Evolutionary conservation across 306 rosid species (phyloP).

Genomic region (Pterocarpus santalinus): DNA sequence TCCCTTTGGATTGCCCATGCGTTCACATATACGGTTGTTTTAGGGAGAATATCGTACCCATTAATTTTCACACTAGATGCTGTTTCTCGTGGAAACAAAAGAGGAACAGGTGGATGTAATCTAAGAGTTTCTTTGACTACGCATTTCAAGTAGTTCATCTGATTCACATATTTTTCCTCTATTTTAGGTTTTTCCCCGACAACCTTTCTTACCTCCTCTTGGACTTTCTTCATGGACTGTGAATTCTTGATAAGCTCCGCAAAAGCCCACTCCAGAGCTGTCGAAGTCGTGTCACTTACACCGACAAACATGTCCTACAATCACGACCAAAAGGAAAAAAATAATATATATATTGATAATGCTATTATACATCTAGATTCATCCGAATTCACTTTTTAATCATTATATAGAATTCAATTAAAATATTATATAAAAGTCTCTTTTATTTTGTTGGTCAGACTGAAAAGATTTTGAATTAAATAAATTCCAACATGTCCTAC

Average conservation of each 20-base stretch:
- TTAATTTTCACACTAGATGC: constrained; percentile 25
- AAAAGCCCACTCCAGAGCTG: constrained; percentile 60
- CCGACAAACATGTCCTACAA: constrained; percentile 61
- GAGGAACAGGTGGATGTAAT: constrained; percentile 61
- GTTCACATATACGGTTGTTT: constrained; percentile 52
- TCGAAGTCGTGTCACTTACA: constrained; percentile 52
- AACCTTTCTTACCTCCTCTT: constrained; percentile 61
- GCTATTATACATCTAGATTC: too few species aligned
- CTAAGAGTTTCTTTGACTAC: constrained; percentile 59
- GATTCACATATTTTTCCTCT: constrained; percentile 45
- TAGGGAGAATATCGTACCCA: constrained; percentile 53
- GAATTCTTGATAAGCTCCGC: constrained; percentile 42
- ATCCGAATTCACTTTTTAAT: too few species aligned
- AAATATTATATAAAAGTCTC: too few species aligned
- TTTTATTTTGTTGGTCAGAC: too few species aligned
- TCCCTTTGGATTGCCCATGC: constrained; percentile 59
- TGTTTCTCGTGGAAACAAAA: constrained; percentile 54
- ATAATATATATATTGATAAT: too few species aligned
- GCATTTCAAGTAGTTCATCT: constrained; percentile 63
- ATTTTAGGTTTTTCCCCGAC: constrained; percentile 54
- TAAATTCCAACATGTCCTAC: too few species aligned
- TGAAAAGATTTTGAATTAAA: too few species aligned
- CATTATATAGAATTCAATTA: too few species aligned
- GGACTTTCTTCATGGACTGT: constrained; percentile 53
- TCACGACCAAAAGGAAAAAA: neutral